Evolutionary conservation across 2,329 filamentous ascomycete genomes (phyloP).

Genomic region (Esteya vermicola): DNA sequence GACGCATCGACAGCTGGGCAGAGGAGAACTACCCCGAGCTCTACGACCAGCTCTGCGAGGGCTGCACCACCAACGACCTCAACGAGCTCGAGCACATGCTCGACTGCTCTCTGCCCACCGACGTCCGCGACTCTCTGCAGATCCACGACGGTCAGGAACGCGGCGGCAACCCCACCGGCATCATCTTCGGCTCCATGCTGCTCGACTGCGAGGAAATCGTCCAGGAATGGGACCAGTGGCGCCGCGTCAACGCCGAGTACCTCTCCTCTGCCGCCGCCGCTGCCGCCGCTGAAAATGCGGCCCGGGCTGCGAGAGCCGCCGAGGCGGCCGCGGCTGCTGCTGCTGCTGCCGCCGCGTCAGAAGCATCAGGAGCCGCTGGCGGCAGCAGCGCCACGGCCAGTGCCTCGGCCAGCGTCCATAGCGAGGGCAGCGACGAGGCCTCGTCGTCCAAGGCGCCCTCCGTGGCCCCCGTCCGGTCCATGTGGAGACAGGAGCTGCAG

Average conservation of each 20-base stretch:
- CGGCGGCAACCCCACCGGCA: slow-evolving; percentile 76
- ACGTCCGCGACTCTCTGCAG: slow-evolving; percentile 82
- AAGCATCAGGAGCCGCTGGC: too few relatives aligned
- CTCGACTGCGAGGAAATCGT: slow-evolving; percentile 97
- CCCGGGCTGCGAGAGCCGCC: slow-evolving; percentile 45
- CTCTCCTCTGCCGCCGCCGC: slow-evolving; percentile 45
- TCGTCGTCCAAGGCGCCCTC: slow-evolving; percentile 51
- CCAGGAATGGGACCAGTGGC: slow-evolving; percentile 96
- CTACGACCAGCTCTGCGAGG: slow-evolving; percentile 83
- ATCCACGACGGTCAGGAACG: slow-evolving; percentile 96
- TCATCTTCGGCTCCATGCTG: slow-evolving; percentile 89
- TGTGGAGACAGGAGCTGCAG: slow-evolving; percentile 77
- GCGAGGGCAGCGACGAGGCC: slow-evolving; percentile 43
- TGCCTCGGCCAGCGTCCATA: slow-evolving; percentile 34
- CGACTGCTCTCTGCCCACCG: slow-evolving; percentile 84
- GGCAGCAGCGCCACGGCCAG: slow-evolving; percentile 18
- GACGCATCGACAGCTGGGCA: slow-evolving; percentile 82
- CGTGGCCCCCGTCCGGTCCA: slow-evolving; percentile 30
- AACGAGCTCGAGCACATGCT: slow-evolving; percentile 95
- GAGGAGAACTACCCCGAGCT: slow-evolving; percentile 94
- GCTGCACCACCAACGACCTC: slow-evolving; percentile 83
- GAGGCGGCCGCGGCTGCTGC: background rate
- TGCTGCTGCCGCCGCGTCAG: too few relatives aligned
- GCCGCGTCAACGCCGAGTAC: slow-evolving; percentile 81
- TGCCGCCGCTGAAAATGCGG: slow-evolving; percentile 55